Evolutionary conservation across 192 early-diverging fungal species (phyloP).

Genomic region (Coemansia sp.): DNA sequence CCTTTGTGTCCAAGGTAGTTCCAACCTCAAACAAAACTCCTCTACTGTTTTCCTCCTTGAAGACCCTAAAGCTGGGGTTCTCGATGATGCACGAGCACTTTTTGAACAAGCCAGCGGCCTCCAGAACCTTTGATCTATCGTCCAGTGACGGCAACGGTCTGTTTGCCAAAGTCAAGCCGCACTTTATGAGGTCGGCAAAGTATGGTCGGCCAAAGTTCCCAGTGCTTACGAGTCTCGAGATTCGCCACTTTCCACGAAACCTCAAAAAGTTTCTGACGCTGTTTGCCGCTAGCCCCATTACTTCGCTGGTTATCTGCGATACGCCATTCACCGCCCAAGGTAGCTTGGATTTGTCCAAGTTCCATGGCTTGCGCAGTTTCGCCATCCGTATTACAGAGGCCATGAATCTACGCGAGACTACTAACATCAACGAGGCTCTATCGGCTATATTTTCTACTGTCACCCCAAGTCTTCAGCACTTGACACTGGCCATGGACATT

Average conservation of each 20-base stretch:
- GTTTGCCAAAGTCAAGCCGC: too few relatives aligned
- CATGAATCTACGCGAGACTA: not conserved
- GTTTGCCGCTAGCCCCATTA: slow-evolving; percentile 15
- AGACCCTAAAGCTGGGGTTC: too few relatives aligned
- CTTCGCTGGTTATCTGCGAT: slow-evolving; percentile 10
- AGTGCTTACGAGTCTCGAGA: slow-evolving; percentile 6
- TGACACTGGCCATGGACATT: slow-evolving; percentile 9
- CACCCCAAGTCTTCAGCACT: not conserved
- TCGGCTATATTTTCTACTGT: not conserved
- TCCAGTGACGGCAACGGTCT: too few relatives aligned
- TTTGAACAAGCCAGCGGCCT: too few relatives aligned
- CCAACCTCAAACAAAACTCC: too few relatives aligned
- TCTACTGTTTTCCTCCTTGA: too few relatives aligned
- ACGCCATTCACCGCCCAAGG: not conserved
- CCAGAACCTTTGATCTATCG: too few relatives aligned
- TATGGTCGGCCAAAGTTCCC: slow-evolving; percentile 17
- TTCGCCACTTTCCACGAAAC: slow-evolving; percentile 6
- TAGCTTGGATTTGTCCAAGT: not conserved
- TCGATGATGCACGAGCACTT: too few relatives aligned
- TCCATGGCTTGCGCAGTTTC: slow-evolving; percentile 5
- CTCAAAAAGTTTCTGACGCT: not conserved
- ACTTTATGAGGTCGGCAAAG: not conserved
- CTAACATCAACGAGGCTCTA: not conserved
- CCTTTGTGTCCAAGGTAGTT: too few relatives aligned
- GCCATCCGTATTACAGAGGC: slow-evolving; percentile 7